Base-by-base conservation (phyloP, 805 yeast species). In the Saccharomycopsis oosterbeekiorum region DNA sequence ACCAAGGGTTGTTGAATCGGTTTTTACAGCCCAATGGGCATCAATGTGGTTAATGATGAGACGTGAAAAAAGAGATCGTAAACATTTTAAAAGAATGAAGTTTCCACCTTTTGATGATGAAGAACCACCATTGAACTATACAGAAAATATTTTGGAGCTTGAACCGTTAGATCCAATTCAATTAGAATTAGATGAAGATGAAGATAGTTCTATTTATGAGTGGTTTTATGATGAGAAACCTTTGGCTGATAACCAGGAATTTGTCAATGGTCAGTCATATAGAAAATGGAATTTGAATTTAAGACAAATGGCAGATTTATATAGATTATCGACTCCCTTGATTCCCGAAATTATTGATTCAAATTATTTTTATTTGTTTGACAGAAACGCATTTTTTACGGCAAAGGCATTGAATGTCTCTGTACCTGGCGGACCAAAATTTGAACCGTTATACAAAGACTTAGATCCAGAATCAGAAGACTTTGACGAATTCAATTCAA, bases 91-190 rank as follows among this genome's bases (percentile, higher is more conserved):
- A 68, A 81, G 99, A 66, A 85, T 94, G 89, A 80, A 90, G 61
- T 88, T 94, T 67, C 99, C 99, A 0, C 92, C 96, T 0, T 91
- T 93, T 74, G 99, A 94, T 72, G 99, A 94, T 70, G 99, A 94
- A 71, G 98, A 93, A 71, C 97, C 97, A 0, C 96, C 96, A 0
- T 69, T 92, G 39, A 82, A 85, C 61, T 94, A 89, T 84, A 68
- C 84, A n/a, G 96, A 90, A 60, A 86, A 88, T 68, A 75, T 91
- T 14, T 86, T 88, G 64, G 86, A 83, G 15, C 74, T 84, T 0
- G 92, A 87, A 57, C 85, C 89, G 0, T 78, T 82, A 5, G 93
- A 86, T n/a, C 78, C 93, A 0, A 81, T 92, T 24, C 82, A 77
- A 64, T 69, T 88, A 64, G 86, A 86, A 29, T 71, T 88, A n/a